A percentile compares a stretch with the other conserved stretches of the same genome.
Conservation (phyloP, 306 rosid genomes). For the Trifolium subterraneum region DNA sequence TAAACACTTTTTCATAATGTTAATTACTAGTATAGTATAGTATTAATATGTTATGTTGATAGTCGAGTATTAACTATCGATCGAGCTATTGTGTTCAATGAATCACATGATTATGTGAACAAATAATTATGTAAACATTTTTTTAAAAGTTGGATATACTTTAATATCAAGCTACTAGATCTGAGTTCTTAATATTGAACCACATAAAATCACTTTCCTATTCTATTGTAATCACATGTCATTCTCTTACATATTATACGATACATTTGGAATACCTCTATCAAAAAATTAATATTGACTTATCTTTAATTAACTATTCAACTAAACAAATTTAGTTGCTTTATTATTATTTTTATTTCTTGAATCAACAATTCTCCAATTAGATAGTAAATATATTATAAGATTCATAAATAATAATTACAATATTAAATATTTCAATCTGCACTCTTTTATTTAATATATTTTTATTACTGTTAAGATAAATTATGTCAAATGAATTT, state of each 20-base stretch:
- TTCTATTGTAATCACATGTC: no score
- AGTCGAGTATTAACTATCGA: no score
- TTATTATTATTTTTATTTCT: neutral
- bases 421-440: neutral
- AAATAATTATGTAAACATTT: no score
- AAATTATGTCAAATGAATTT: neutral
- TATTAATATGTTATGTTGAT: no score
- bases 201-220: no score
- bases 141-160: neutral
- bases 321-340: neutral
- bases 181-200: no score
- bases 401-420: no score
- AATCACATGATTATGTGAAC: no score
- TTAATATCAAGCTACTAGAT: no score
- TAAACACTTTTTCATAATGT: neutral
- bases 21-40: no score
- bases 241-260: no score
- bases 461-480: neutral
- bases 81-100: no score
- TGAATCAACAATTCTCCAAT: neutral
- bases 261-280: neutral
- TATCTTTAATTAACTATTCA: neutral
- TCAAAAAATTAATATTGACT: neutral
- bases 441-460: neutral
- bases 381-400: neutral